These are phyloP conservation scores for Bidens hawaiensis DNA, from an alignment of 140 eudicot genomes.

Conservation along the genomic window DNA sequence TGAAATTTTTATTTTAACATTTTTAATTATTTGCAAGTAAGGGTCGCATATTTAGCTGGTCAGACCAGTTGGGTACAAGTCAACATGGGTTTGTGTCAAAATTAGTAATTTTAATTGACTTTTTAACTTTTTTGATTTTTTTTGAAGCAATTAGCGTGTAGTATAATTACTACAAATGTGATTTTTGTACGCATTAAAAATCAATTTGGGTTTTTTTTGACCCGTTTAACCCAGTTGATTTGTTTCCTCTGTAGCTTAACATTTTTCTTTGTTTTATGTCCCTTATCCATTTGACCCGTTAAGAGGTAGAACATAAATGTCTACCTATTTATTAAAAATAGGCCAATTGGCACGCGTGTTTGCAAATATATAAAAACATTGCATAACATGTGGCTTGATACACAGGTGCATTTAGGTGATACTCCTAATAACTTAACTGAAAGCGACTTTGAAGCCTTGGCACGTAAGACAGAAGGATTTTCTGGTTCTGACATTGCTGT, in stretches of 20 bases:
- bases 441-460: constrained; percentile 79
- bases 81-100: background rate
- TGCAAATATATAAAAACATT: constrained; percentile 10
- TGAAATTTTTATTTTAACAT: background rate
- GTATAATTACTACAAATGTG: background rate
- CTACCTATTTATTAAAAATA: background rate
- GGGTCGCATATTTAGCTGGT: background rate
- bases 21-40: background rate
- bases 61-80: background rate
- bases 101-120: too few relatives aligned
- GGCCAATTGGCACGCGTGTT: background rate
- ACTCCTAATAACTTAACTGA: constrained; percentile 92
- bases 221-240: background rate
- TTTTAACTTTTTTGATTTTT: background rate
- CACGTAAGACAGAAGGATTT: constrained; percentile 85
- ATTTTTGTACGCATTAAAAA: background rate
- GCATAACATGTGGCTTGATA: constrained; percentile 11
- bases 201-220: background rate
- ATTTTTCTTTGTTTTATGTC: too few relatives aligned
- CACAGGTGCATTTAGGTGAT: constrained; percentile 95
- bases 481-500: constrained; percentile 98
- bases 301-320: background rate
- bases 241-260: background rate
- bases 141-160: background rate
- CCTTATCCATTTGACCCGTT: background rate